Percentiles rank a stretch among this genome's conserved stretches.
Evolutionary conservation across 495 filamentous ascomycete genomes (phyloP).

Genomic region (Aspergillus funiculosus): DNA sequence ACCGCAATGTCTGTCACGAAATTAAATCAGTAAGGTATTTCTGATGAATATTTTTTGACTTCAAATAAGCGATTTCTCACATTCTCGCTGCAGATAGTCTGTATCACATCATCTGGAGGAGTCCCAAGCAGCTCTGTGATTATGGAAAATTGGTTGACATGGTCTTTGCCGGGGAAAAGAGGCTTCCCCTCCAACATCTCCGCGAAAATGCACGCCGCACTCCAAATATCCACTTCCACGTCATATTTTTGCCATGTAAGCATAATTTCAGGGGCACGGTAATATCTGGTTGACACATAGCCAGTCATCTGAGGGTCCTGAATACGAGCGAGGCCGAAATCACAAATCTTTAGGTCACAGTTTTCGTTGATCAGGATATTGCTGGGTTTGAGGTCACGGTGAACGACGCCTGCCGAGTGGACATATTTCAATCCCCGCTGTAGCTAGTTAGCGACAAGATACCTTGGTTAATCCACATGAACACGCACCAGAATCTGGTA

Average conservation of each 20-base stretch:
- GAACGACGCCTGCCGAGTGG: constrained; percentile 95
- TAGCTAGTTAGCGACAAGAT: constrained; percentile 27
- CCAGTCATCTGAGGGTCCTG: constrained; percentile 99
- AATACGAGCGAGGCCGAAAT: constrained; percentile 94
- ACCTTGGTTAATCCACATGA: constrained; percentile 7
- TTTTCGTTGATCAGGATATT: constrained; percentile 99
- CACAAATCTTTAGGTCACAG: constrained; percentile 98
- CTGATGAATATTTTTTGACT: no score
- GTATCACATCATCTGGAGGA: constrained; percentile 97
- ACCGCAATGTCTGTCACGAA: constrained; percentile 74
- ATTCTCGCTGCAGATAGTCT: constrained; percentile 97
- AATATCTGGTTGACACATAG: constrained; percentile 98
- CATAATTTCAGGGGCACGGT: constrained; percentile 98
- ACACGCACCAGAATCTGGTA: constrained; percentile 88
- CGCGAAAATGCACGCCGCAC: constrained; percentile 96
- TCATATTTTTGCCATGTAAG: constrained; percentile 99
- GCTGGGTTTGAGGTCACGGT: constrained; percentile 94
- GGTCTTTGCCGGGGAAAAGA: constrained; percentile 96
- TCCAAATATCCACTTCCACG: constrained; percentile 99
- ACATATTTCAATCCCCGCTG: constrained; percentile 98
- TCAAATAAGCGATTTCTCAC: no score
- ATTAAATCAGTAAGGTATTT: constrained; percentile 11
- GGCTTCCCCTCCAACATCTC: constrained; percentile 99
- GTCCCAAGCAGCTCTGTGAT: constrained; percentile 97
- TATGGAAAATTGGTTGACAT: constrained; percentile 99